Conservation (phyloP, 2,329 filamentous ascomycete species). For the Aspergillus uvarum region DNA sequence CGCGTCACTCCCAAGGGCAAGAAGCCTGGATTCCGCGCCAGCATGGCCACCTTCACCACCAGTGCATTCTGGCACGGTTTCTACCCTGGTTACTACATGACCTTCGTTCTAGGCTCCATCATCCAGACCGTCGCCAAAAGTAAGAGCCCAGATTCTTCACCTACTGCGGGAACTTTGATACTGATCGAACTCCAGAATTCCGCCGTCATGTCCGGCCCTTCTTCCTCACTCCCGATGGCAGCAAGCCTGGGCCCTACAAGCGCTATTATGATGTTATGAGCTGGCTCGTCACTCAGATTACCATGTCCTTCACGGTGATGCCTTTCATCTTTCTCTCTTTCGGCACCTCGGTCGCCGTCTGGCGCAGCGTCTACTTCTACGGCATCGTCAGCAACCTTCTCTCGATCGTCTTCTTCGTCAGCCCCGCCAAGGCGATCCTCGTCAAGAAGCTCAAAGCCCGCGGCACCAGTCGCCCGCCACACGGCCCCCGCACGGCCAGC, state of each 20-base stretch:
- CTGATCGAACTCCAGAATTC: slow-evolving; percentile 61
- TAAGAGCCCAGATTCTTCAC: slow-evolving; percentile 50
- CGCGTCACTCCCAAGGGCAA: slow-evolving; percentile 92
- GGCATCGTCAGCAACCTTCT: slow-evolving; percentile 65
- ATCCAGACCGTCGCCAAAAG: slow-evolving; percentile 93
- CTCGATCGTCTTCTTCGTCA: slow-evolving; percentile 74
- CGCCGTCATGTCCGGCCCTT: slow-evolving; percentile 88
- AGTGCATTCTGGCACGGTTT: slow-evolving; percentile 98
- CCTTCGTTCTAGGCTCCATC: slow-evolving; percentile 85
- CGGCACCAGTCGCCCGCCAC: slow-evolving; percentile 30
- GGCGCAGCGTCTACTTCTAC: slow-evolving; percentile 89
- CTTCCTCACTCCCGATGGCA: slow-evolving; percentile 78
- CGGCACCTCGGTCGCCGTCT: slow-evolving; percentile 68
- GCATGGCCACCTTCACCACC: slow-evolving; percentile 87
- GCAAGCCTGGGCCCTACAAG: slow-evolving; percentile 68
- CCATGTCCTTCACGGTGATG: slow-evolving; percentile 76
- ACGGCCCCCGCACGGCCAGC: slow-evolving; percentile 50
- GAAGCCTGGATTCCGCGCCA: slow-evolving; percentile 95
- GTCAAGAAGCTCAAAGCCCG: slow-evolving; percentile 60
- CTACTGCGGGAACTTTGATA: slow-evolving; percentile 9
- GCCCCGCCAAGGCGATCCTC: slow-evolving; percentile 67
- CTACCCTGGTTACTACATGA: slow-evolving; percentile 92
- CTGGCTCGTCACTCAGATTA: slow-evolving; percentile 73
- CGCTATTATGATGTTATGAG: slow-evolving; percentile 81
- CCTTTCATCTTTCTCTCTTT: slow-evolving; percentile 85